Percentiles rank a stretch among this genome's conserved stretches.
These are phyloP conservation scores for Aspergillus nidulans DNA, from an alignment of 495 filamentous ascomycete genomes.

Conservation along the genomic window DNA sequence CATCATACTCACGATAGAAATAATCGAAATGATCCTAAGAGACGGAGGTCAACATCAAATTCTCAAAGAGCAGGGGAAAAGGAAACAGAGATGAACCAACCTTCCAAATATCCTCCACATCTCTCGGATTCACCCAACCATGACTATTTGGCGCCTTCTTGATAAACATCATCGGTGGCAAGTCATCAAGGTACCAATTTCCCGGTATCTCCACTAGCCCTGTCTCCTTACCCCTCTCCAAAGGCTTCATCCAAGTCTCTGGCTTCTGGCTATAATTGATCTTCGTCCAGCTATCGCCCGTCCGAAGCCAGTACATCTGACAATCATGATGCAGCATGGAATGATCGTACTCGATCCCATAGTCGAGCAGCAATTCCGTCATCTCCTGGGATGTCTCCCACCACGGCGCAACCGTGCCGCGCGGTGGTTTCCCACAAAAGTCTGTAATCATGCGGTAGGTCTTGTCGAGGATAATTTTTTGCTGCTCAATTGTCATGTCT, in stretches of 20 bases:
- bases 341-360: conserved; percentile 69
- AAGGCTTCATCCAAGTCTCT: conserved; percentile 63
- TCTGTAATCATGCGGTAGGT: conserved; percentile 67
- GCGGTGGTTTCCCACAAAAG: conserved; percentile 71
- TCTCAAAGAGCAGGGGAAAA: background rate
- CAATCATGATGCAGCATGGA: conserved; percentile 64
- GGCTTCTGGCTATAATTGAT: conserved; percentile 59
- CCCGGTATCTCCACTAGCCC: conserved; percentile 63
- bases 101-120: conserved; percentile 56
- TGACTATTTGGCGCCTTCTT: conserved; percentile 56
- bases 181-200: conserved; percentile 66
- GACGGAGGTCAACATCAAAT: background rate
- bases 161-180: conserved; percentile 60
- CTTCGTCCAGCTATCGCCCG: conserved; percentile 58
- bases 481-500: conserved; percentile 69
- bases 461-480: conserved; percentile 70
- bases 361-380: conserved; percentile 60
- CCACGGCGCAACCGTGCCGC: conserved; percentile 61
- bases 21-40: conserved; percentile 61
- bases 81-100: conserved; percentile 15
- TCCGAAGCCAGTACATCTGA: conserved; percentile 60
- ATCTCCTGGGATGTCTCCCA: conserved; percentile 68
- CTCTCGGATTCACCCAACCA: conserved; percentile 57
- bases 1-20: conserved; percentile 66
- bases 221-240: conserved; percentile 48